Conservation (phyloP, 441 rosid species). For the Jatropha podagrica region DNA sequence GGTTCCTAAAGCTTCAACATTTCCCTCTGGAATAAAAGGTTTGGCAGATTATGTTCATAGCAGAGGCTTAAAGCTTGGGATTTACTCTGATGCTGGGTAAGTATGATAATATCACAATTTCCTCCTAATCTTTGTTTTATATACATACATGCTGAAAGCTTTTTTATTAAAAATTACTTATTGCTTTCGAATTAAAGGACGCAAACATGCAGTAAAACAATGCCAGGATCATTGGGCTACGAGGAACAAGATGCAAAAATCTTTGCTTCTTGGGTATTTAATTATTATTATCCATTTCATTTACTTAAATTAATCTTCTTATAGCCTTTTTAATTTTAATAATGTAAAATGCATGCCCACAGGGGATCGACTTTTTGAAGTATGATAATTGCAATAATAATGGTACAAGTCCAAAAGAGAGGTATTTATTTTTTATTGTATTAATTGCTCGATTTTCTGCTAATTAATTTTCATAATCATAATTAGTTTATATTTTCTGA, state of each 20-base stretch:
- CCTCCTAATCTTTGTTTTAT: too few relatives aligned
- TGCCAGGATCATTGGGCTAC: constrained; percentile 66
- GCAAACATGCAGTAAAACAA: constrained; percentile 50
- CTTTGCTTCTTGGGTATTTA: constrained; percentile 45
- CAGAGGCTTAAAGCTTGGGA: constrained; percentile 62
- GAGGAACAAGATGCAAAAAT: constrained; percentile 64
- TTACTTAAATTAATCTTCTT: too few relatives aligned
- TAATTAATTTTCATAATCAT: too few relatives aligned
- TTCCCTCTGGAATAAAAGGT: constrained; percentile 61
- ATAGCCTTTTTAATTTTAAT: too few relatives aligned
- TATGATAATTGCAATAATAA: constrained; percentile 51
- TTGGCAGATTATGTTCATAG: constrained; percentile 57
- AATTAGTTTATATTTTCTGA: too few relatives aligned
- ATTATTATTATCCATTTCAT: too few relatives aligned
- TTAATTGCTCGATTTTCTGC: background rate
- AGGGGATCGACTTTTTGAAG: constrained; percentile 63
- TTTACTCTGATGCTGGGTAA: constrained; percentile 66
- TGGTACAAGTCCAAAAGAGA: constrained; percentile 44
- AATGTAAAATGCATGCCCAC: background rate
- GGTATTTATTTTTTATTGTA: background rate
- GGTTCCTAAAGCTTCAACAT: constrained; percentile 50
- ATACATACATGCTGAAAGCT: background rate
- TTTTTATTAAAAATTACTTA: background rate
- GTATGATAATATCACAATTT: too few relatives aligned
- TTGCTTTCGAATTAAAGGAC: constrained; percentile 22